phyloP scores from a whole-genome alignment of 2,329 filamentous ascomycete genomes.

The Colletotrichum camelliae region DNA sequence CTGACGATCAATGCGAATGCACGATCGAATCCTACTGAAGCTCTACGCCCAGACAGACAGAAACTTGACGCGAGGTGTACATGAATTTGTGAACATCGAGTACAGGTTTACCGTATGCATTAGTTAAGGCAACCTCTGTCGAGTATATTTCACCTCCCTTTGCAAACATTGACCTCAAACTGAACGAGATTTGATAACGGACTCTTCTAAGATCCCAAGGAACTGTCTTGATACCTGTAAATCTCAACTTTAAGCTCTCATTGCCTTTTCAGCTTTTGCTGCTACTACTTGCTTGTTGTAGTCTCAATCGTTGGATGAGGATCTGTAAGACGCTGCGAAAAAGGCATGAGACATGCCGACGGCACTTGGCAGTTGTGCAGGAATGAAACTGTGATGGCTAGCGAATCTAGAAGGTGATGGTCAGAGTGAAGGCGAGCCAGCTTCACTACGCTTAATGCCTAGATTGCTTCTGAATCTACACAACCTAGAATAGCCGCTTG shows the following conservation, averaged over 20 bases:
- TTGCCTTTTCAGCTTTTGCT: not conserved
- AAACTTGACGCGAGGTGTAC: fast-evolving
- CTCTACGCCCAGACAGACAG: not conserved
- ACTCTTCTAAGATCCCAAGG: not conserved
- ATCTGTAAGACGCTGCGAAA: too few species aligned
- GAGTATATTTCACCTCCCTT: not conserved
- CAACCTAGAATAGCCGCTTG: not conserved
- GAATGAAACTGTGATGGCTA: not conserved
- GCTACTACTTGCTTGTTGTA: fast-evolving
- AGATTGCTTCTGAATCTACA: not conserved
- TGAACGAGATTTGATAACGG: not conserved
- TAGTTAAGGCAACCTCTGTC: not conserved
- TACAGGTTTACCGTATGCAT: not conserved
- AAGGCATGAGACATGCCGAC: not conserved
- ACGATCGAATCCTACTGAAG: not conserved
- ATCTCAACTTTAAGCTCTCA: not conserved
- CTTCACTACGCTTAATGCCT: not conserved
- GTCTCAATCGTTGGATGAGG: not conserved
- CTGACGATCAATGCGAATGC: not conserved
- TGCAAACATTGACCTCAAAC: not conserved
- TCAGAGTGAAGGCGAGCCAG: not conserved
- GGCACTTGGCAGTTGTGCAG: not conserved
- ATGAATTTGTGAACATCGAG: not conserved
- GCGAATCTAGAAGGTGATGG: not conserved
- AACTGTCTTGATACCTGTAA: too few species aligned